Percentiles rank a stretch among this genome's conserved stretches.
phyloP scores from a whole-genome alignment of 768 basidiomycete species.

The Leccinellum luteum region DNA sequence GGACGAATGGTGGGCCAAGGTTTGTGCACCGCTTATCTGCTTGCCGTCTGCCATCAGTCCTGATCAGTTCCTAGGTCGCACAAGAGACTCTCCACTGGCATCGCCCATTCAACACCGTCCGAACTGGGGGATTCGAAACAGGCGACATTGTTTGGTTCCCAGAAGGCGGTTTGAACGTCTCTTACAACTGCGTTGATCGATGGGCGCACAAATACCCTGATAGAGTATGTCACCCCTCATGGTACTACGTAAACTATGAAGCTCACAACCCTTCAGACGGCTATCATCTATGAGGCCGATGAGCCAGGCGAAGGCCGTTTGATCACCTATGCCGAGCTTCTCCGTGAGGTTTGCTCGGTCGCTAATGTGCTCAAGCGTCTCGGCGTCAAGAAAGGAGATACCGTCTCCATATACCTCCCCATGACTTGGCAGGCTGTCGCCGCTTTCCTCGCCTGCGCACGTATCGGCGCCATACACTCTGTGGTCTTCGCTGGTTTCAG shows the following conservation, averaged over 20 bases:
- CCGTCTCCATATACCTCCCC: constrained; percentile 88
- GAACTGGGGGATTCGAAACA: constrained; percentile 74
- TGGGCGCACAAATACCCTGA: constrained; percentile 91
- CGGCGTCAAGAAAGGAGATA: constrained; percentile 94
- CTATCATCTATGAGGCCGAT: constrained; percentile 98
- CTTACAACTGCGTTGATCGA: constrained; percentile 97
- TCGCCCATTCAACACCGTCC: constrained; percentile 83
- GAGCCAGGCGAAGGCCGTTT: constrained; percentile 80
- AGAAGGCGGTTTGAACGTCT: constrained; percentile 87
- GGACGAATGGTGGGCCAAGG: constrained; percentile 89
- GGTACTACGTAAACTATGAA: background rate
- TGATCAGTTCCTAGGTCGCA: constrained; percentile 48
- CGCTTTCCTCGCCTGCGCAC: constrained; percentile 96
- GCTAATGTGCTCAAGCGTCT: constrained; percentile 90
- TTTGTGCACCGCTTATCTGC: constrained; percentile 21
- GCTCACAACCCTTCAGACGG: constrained; percentile 50
- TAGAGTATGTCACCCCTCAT: constrained; percentile 45
- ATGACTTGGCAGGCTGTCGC: constrained; percentile 96
- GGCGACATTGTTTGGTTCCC: constrained; percentile 97
- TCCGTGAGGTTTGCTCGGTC: constrained; percentile 83
- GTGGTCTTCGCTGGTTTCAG: constrained; percentile 98
- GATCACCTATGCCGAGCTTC: constrained; percentile 79
- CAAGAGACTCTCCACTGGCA: constrained; percentile 82
- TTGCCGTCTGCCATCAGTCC: background rate
- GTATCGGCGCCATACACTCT: constrained; percentile 94